These are phyloP conservation scores for Calonectria henricotiae DNA, from an alignment of 2,329 filamentous ascomycete genomes.

Conservation along the genomic window DNA sequence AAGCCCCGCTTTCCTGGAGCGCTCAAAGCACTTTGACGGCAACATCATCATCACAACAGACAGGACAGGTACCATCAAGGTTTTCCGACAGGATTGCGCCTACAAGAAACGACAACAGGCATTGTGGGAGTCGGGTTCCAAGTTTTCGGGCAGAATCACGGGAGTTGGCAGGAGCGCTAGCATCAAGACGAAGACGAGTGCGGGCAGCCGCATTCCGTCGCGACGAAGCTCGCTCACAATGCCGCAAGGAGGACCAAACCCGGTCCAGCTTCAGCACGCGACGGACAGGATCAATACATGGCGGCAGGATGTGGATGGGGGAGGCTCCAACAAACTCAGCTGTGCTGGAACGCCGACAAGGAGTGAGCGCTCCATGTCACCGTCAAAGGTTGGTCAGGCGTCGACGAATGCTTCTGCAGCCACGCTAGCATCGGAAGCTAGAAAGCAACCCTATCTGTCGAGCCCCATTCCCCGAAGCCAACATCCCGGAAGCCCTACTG, in stretches of 20 bases:
- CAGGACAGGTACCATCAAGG: constrained; percentile 89
- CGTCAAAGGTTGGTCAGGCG: constrained; percentile 62
- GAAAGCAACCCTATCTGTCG: constrained; percentile 62
- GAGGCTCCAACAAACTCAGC: constrained; percentile 52
- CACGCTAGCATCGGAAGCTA: constrained; percentile 65
- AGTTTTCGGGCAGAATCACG: constrained; percentile 80
- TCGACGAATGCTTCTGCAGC: constrained; percentile 58
- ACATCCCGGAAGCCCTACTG: constrained; percentile 60
- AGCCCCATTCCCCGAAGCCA: constrained; percentile 49
- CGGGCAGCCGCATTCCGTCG: constrained; percentile 66
- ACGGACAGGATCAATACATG: constrained; percentile 90
- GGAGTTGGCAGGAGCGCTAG: constrained; percentile 74
- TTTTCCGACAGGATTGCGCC: constrained; percentile 96
- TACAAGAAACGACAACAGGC: constrained; percentile 83
- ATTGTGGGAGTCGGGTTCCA: constrained; percentile 83
- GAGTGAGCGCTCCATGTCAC: constrained; percentile 73
- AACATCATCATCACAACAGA: constrained; percentile 96
- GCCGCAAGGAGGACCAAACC: constrained; percentile 47
- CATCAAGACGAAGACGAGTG: constrained; percentile 70
- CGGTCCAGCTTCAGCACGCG: constrained; percentile 54
- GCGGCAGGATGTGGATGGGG: constrained; percentile 78
- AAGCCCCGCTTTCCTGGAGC: constrained; percentile 83
- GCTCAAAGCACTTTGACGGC: constrained; percentile 83
- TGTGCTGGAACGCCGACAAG: constrained; percentile 61
- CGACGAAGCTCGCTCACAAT: constrained; percentile 70